Conservation (phyloP, 2,329 filamentous ascomycete genomes). For the Nigrograna mackinnonii region DNA sequence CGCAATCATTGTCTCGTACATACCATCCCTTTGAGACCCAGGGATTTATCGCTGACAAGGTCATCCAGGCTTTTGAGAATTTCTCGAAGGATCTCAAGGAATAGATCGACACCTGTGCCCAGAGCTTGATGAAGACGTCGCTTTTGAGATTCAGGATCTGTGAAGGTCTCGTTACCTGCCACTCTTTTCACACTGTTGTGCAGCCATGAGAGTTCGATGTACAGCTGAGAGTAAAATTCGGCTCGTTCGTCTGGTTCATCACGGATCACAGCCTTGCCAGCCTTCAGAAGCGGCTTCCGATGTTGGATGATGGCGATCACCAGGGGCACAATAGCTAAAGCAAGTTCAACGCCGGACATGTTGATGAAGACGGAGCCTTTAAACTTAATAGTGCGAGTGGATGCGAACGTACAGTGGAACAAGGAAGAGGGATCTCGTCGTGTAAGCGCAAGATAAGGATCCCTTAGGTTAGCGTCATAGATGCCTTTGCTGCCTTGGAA, state of each 20-base stretch:
- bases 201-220: slow-evolving; percentile 4
- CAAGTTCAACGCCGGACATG: slow-evolving; percentile 5
- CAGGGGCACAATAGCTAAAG: slow-evolving; percentile 8
- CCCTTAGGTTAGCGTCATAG: too few relatives aligned
- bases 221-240: slow-evolving; percentile 6
- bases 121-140: not conserved
- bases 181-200: slow-evolving; percentile 1
- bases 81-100: not conserved
- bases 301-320: slow-evolving; percentile 5
- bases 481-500: too few relatives aligned
- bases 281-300: not conserved
- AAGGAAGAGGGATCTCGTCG: too few relatives aligned
- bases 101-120: not conserved
- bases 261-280: slow-evolving; percentile 1
- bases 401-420: too few relatives aligned
- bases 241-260: slow-evolving; percentile 3
- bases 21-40: too few relatives aligned
- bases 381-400: too few relatives aligned
- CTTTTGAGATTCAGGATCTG: too few relatives aligned
- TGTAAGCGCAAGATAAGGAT: too few relatives aligned
- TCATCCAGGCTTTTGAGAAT: not conserved
- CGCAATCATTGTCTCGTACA: too few relatives aligned
- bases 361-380: too few relatives aligned
- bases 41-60: not conserved
- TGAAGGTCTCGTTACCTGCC: too few relatives aligned